Evolutionary conservation across 2,329 filamentous ascomycete species (phyloP).

Genomic region (Trichoderma brevicompactum): DNA sequence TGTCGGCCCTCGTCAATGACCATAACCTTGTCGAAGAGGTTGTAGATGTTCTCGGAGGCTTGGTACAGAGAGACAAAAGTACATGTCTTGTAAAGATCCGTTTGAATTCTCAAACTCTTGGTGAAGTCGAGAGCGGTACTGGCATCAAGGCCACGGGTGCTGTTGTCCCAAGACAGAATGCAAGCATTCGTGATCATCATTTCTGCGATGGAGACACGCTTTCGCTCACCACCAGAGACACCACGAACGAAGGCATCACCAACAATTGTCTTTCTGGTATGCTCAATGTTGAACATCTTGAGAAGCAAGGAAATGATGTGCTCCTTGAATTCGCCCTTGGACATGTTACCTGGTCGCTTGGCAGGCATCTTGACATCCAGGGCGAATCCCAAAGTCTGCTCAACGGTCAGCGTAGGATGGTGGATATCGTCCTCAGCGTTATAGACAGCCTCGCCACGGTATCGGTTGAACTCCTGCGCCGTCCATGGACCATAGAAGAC

Average conservation of each 20-base stretch:
- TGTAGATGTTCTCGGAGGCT: slow-evolving; percentile 80
- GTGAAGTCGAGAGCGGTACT: slow-evolving; percentile 69
- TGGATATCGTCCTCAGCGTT: slow-evolving; percentile 82
- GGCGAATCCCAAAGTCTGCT: slow-evolving; percentile 84
- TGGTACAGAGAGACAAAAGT: slow-evolving; percentile 89
- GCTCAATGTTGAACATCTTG: slow-evolving; percentile 93
- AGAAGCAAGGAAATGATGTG: slow-evolving; percentile 74
- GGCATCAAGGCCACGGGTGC: slow-evolving; percentile 69
- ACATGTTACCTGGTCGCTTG: slow-evolving; percentile 75
- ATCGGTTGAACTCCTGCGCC: slow-evolving; percentile 71
- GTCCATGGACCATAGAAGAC: slow-evolving; percentile 78
- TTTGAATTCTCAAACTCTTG: slow-evolving; percentile 76
- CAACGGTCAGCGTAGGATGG: slow-evolving; percentile 82
- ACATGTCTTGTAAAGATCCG: slow-evolving; percentile 80
- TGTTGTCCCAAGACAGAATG: slow-evolving; percentile 77
- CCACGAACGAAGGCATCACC: slow-evolving; percentile 82
- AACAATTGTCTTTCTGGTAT: slow-evolving; percentile 82
- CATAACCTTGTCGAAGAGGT: slow-evolving; percentile 81
- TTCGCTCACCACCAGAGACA: slow-evolving; percentile 77
- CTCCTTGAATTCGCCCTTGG: slow-evolving; percentile 74
- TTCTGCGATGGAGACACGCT: slow-evolving; percentile 81
- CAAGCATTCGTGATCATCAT: slow-evolving; percentile 77
- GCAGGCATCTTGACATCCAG: slow-evolving; percentile 83
- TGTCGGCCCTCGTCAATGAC: slow-evolving; percentile 77
- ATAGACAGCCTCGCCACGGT: slow-evolving; percentile 82